Conservation (phyloP, 2,329 filamentous ascomycete genomes). For the Cadophora luteo-olivacea region DNA sequence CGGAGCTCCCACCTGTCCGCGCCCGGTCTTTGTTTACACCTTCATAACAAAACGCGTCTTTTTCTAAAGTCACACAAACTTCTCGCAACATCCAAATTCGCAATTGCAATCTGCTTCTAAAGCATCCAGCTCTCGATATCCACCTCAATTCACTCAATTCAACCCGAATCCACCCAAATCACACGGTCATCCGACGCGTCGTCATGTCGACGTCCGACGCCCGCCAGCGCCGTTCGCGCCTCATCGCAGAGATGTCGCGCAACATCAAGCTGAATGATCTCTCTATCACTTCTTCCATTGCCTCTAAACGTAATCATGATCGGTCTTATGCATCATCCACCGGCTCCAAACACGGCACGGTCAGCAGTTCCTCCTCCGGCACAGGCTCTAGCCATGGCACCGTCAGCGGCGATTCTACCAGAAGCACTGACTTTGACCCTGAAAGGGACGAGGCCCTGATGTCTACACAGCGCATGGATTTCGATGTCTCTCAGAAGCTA, state of each 20-base stretch:
- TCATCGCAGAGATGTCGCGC: conserved; percentile 13
- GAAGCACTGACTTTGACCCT: conserved; percentile 29
- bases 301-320: conserved; percentile 5
- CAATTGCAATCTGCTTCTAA: conserved; percentile 4
- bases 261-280: conserved; percentile 7
- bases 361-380: conserved; percentile 27
- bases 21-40: conserved; percentile 2
- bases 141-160: not conserved
- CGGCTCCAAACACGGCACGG: conserved; percentile 8
- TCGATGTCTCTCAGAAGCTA: conserved; percentile 32
- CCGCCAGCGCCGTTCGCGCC: conserved; percentile 10
- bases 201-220: conserved; percentile 11
- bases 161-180: not conserved
- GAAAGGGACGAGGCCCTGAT: conserved; percentile 36
- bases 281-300: conserved; percentile 2
- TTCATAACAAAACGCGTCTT: conserved; percentile 1
- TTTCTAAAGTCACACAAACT: conserved; percentile 1
- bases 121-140: not conserved
- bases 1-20: not conserved
- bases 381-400: conserved; percentile 43
- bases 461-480: conserved; percentile 34
- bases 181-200: conserved; percentile 5
- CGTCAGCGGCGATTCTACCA: conserved; percentile 37
- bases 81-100: conserved; percentile 8
- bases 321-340: conserved; percentile 10